These are phyloP conservation scores for Rubia balearica DNA, from an alignment of 305 asterid species.

Conservation along the genomic window DNA sequence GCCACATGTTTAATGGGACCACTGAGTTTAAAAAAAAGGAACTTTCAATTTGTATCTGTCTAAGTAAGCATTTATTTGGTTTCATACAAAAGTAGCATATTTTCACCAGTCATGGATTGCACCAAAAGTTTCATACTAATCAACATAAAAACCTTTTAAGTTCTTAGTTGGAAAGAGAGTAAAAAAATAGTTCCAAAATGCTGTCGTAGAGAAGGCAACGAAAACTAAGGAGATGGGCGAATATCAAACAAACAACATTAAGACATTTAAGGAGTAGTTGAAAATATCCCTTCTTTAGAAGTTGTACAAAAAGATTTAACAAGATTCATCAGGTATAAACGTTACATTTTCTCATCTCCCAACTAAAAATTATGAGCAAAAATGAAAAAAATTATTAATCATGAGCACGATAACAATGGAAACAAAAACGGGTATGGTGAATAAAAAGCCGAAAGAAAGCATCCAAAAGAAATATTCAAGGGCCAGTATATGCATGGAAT, in stretches of 20 bases:
- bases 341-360: slow-evolving; percentile 78
- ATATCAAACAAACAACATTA: background rate
- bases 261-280: slow-evolving; percentile 7
- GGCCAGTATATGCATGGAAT: background rate
- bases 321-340: slow-evolving; percentile 75
- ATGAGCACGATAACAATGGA: background rate
- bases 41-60: background rate
- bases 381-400: slow-evolving; percentile 16
- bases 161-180: background rate
- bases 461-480: background rate
- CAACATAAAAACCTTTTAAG: background rate
- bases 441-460: background rate
- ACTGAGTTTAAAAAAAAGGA: slow-evolving; percentile 28
- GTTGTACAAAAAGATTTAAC: slow-evolving; percentile 87
- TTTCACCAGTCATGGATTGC: background rate
- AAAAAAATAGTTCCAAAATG: background rate
- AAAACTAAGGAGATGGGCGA: background rate
- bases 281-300: slow-evolving; percentile 39
- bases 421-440: background rate
- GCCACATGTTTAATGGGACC: slow-evolving; percentile 90
- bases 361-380: slow-evolving; percentile 35
- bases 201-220: background rate
- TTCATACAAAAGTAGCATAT: too few species aligned
- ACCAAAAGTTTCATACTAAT: background rate
- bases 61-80: background rate